phyloP scores from a whole-genome alignment of 768 basidiomycete species.

The Calocybe cyanea region DNA sequence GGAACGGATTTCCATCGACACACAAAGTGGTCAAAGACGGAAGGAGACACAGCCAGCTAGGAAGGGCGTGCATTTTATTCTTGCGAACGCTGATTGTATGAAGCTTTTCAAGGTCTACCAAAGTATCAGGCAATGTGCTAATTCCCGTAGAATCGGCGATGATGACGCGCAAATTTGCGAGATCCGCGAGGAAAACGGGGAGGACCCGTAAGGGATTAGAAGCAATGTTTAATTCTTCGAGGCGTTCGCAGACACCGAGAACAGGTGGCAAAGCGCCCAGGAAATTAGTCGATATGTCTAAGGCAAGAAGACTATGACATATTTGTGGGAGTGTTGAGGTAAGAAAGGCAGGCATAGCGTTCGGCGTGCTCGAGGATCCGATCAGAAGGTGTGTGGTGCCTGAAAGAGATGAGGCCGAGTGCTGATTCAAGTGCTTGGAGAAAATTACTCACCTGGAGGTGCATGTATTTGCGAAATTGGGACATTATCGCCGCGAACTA shows the following conservation, averaged over 20 bases:
- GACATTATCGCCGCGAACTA: conserved; percentile 66
- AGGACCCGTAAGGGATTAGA: conserved; percentile 89
- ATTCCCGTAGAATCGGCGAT: conserved; percentile 92
- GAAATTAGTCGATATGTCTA: conserved; percentile 91
- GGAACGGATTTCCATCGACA: conserved; percentile 96
- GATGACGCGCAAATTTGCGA: conserved; percentile 77
- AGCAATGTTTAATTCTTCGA: conserved; percentile 93
- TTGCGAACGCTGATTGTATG: conserved; percentile 87
- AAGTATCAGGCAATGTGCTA: conserved; percentile 65
- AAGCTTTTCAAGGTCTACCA: conserved; percentile 71
- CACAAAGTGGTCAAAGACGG: conserved; percentile 78
- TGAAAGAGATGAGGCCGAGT: conserved; percentile 32
- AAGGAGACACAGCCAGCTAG: conserved; percentile 95
- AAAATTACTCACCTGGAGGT: conserved; percentile 57
- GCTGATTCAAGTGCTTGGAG: conserved; percentile 5
- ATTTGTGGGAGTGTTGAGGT: conserved; percentile 68
- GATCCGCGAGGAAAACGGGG: conserved; percentile 81
- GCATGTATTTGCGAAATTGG: conserved; percentile 62
- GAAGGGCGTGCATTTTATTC: conserved; percentile 85
- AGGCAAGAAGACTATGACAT: conserved; percentile 73
- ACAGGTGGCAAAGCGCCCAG: conserved; percentile 79
- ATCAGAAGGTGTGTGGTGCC: conserved; percentile 94
- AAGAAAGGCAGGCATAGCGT: conserved; percentile 74
- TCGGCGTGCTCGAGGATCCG: conserved; percentile 74
- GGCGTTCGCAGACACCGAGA: conserved; percentile 70